phyloP scores from a whole-genome alignment of 2,329 filamentous ascomycete species.

The Talaromyces sp. region DNA sequence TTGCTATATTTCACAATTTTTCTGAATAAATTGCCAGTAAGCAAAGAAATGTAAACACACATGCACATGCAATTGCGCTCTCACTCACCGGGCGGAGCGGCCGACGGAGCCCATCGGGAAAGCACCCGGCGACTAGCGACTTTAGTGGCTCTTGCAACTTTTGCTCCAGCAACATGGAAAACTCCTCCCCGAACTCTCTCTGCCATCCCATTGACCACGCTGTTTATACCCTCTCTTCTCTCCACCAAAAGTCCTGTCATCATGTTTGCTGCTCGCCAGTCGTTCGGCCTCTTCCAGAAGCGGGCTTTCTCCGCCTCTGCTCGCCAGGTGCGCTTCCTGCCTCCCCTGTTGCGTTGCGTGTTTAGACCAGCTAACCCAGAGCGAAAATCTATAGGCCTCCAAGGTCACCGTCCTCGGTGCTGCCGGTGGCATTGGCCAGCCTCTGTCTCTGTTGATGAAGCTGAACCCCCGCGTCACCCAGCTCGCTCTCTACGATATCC shows the following conservation, averaged over 20 bases:
- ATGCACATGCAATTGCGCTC: too few relatives aligned
- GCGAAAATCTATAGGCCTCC: constrained; percentile 59
- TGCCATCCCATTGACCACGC: constrained; percentile 8
- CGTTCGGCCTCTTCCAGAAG: constrained; percentile 57
- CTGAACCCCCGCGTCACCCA: constrained; percentile 91
- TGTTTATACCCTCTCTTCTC: constrained; percentile 1
- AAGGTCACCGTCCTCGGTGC: constrained; percentile 98
- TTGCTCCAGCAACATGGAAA: constrained; percentile 18
- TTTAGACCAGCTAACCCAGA: neutral
- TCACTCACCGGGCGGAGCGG: neutral
- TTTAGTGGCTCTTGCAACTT: constrained; percentile 5
- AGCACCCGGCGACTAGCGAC: constrained; percentile 1
- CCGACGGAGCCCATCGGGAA: constrained; percentile 3
- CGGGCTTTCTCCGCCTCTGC: constrained; percentile 77
- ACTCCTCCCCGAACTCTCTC: constrained; percentile 11
- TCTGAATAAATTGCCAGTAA: too few relatives aligned
- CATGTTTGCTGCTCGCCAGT: constrained; percentile 67
- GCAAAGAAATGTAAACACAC: too few relatives aligned
- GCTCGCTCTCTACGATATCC: constrained; percentile 97
- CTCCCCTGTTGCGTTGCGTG: neutral
- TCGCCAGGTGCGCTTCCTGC: constrained; percentile 57
- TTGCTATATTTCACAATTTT: too few relatives aligned
- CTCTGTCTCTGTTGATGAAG: constrained; percentile 96
- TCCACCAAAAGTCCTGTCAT: constrained; percentile 27
- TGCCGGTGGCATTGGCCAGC: constrained; percentile 96